A percentile compares a stretch with the other conserved stretches of the same genome.
phyloP scores from a whole-genome alignment of 2,329 filamentous ascomycete genomes.

The Aspergillus candidus region DNA sequence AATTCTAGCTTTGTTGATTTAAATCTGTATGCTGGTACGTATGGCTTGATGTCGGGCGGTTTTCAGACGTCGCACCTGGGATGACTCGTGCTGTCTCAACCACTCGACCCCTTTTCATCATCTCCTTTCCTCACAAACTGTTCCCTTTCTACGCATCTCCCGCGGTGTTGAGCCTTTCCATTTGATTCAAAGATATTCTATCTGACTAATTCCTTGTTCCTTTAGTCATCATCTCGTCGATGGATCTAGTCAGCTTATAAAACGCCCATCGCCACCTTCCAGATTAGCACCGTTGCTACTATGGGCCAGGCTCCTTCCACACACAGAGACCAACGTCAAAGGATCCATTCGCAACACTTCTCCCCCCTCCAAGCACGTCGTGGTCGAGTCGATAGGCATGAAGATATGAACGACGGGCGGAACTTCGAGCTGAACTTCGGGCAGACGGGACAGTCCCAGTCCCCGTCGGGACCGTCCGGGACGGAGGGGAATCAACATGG shows the following conservation, averaged over 20 bases:
- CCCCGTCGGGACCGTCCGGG: conserved; percentile 14
- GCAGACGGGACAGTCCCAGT: conserved; percentile 18
- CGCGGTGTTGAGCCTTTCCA: background rate
- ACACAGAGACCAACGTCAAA: conserved; percentile 31
- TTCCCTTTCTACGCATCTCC: too few relatives aligned
- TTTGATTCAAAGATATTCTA: background rate
- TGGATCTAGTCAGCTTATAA: conserved; percentile 27
- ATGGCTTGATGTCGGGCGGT: background rate
- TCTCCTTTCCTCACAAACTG: too few relatives aligned
- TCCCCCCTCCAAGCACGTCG: conserved; percentile 16
- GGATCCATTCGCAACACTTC: conserved; percentile 18
- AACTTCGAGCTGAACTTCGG: conserved; percentile 22
- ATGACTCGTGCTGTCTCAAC: conserved; percentile 1
- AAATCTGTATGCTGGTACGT: conserved; percentile 16
- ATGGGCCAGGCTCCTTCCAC: conserved; percentile 42
- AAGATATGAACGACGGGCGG: conserved; percentile 29
- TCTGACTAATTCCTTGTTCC: conserved; percentile 17
- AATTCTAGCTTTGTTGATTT: conserved; percentile 1
- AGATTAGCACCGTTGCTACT: conserved; percentile 23
- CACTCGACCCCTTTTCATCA: background rate
- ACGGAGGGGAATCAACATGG: conserved; percentile 12
- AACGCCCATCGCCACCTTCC: conserved; percentile 16
- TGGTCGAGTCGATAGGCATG: conserved; percentile 26
- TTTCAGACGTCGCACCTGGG: background rate
- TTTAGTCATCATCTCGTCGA: conserved; percentile 22